phyloP scores from a whole-genome alignment of 2,329 filamentous ascomycete species.

The Colletotrichum lentis region DNA sequence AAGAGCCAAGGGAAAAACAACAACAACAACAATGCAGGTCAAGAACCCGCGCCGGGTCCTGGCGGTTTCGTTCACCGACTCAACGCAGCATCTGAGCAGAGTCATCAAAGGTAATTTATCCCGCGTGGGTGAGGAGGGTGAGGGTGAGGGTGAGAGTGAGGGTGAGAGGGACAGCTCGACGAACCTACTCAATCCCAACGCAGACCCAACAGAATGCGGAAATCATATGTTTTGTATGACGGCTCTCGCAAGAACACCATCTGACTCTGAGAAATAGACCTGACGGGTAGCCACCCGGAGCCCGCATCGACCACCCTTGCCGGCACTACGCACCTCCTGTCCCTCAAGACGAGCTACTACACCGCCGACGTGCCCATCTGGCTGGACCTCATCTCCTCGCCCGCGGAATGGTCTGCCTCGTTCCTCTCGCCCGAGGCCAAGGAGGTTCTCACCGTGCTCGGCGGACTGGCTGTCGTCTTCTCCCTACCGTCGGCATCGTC shows the following conservation, averaged over 20 bases:
- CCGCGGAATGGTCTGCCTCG: constrained; percentile 63
- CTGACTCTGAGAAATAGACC: constrained; percentile 51
- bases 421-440: constrained; percentile 69
- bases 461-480: constrained; percentile 66
- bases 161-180: constrained; percentile 1
- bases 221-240: background rate
- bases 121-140: too few relatives aligned
- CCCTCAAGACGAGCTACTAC: constrained; percentile 69
- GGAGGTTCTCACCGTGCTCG: constrained; percentile 69
- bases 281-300: constrained; percentile 59
- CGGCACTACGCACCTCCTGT: constrained; percentile 65
- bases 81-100: constrained; percentile 56
- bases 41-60: constrained; percentile 65
- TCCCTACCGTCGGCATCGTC: constrained; percentile 45
- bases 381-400: constrained; percentile 67
- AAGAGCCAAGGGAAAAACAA: background rate
- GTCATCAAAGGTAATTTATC: constrained; percentile 68
- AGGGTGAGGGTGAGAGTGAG: background rate
- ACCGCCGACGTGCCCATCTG: constrained; percentile 68
- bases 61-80: constrained; percentile 61
- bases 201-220: background rate
- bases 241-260: background rate
- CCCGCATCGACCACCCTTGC: constrained; percentile 57
- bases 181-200: background rate
- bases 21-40: constrained; percentile 49